Base-by-base conservation (phyloP, 2,329 filamentous ascomycete species). In the Chaetomiaceae sp. region DNA sequence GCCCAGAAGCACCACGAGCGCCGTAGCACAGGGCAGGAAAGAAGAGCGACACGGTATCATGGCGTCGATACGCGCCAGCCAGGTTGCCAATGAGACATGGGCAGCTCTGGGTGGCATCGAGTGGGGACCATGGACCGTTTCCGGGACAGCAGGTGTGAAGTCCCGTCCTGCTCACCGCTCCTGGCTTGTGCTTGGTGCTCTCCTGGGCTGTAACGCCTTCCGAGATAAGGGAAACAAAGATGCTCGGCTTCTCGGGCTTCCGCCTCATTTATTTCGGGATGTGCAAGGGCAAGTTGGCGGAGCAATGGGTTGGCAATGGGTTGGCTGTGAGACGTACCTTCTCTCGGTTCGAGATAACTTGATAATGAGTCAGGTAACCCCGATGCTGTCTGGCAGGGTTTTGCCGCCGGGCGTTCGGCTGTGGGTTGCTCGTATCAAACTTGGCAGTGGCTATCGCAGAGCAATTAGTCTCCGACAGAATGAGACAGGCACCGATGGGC, bases 141-240 rank as follows among this genome's bases (percentile, higher is more conserved):
- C 57, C 59, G 57, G 56, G 41, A 54, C 25, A 48, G 48, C 27
- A 53, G 43, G 25, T n/a, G n/a, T n/a, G n/a, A n/a, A n/a, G n/a
- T 46, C 54, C 56, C 58, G 53, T 45, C 21, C 29, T 49, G 54
- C 56, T 63, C 60, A 60, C 57, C 61, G 60, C 60, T 58, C 45
- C 53, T 48, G 51, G 45, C 48, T 14, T 33, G 8, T 49, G 25
- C 48, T 44, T 51, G 47, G 54, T 55, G 48, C 20, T 41, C 33
- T 29, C 38, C 44, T 48, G 34, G 53, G 48, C 20, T 55, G 53
- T 41, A 44, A 16, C 27, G 34, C 41, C 27, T 51, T 23, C 21
- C 34, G 40, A 49, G 54, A 56, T 55, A 59, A 60, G 59, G 23
- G 13, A 49, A 48, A 44, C 44, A 53, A 48, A 5, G 42, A 47